A percentile compares a stretch with the other conserved stretches of the same genome.
phyloP scores from a whole-genome alignment of 352 stramenopile genomes.

The Pythium diclinum region DNA sequence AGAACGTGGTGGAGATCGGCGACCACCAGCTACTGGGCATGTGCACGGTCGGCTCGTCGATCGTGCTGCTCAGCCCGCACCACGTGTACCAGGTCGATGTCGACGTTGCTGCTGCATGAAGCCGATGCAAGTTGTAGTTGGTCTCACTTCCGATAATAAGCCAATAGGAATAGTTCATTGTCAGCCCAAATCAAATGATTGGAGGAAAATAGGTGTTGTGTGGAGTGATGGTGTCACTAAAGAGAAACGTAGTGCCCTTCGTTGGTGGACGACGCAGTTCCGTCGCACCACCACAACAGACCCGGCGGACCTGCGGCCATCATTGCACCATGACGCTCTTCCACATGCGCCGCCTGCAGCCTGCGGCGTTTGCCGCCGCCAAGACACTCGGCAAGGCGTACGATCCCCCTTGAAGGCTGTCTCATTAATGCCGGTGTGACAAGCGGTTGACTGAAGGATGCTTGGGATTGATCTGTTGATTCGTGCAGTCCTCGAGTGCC shows the following conservation, averaged over 20 bases:
- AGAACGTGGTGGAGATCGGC: conserved; percentile 70
- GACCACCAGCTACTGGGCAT: conserved; percentile 63
- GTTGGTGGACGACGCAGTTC: conserved; percentile 24
- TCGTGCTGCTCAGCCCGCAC: conserved; percentile 56
- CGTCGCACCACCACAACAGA: conserved; percentile 3
- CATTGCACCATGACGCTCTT: conserved; percentile 53
- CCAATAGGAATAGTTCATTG: not conserved
- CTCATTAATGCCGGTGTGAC: not conserved
- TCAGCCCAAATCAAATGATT: conserved; percentile 11
- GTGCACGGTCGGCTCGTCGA: conserved; percentile 38
- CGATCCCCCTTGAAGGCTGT: not conserved
- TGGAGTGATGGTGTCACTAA: conserved; percentile 26
- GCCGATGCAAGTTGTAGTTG: not conserved
- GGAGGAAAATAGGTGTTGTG: not conserved
- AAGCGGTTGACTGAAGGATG: not conserved
- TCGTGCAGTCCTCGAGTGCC: conserved; percentile 23
- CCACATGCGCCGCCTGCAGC: conserved; percentile 62
- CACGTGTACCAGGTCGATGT: conserved; percentile 30
- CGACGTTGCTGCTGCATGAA: not conserved
- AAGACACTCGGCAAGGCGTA: conserved; percentile 22
- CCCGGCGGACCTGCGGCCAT: conserved; percentile 10
- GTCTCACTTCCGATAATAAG: not conserved
- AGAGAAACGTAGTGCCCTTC: conserved; percentile 14
- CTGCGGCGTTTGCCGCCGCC: conserved; percentile 31
- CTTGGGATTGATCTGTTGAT: not conserved